A percentile compares a stretch with the other conserved stretches of the same genome.
phyloP scores from a whole-genome alignment of 805 yeast species.

The Ogataea dorogensis region DNA sequence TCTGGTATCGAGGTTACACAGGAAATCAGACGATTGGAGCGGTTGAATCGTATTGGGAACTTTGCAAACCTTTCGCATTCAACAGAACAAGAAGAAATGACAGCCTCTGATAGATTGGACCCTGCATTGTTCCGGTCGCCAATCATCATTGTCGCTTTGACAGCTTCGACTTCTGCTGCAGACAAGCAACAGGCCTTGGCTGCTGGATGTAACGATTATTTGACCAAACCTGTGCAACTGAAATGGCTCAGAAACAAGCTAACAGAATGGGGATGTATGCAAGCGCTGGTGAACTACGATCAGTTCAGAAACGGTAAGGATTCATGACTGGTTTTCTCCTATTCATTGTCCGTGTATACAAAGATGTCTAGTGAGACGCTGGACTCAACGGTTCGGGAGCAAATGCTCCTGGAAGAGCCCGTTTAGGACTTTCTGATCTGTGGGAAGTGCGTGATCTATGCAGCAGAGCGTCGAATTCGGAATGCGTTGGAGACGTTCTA shows the following conservation, averaged over 20 bases:
- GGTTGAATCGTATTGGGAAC: constrained; percentile 73
- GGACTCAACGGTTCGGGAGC: constrained; percentile 9
- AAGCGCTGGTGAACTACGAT: constrained; percentile 91
- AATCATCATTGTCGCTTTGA: constrained; percentile 95
- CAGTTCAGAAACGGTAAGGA: constrained; percentile 63
- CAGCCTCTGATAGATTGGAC: constrained; percentile 55
- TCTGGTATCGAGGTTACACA: constrained; percentile 95
- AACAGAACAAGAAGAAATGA: constrained; percentile 15
- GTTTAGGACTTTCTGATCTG: constrained; percentile 14
- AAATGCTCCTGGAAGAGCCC: constrained; percentile 18
- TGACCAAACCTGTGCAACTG: constrained; percentile 93
- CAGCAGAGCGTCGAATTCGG: constrained; percentile 6
- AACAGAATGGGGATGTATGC: constrained; percentile 99
- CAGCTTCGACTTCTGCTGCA: constrained; percentile 83
- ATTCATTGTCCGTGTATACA: constrained; percentile 5
- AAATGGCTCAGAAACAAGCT: constrained; percentile 93
- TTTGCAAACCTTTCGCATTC: constrained; percentile 30
- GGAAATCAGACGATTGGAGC: constrained; percentile 84
- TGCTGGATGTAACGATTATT: constrained; percentile 96
- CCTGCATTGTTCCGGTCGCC: constrained; percentile 76
- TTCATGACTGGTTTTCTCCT: constrained; percentile 1
- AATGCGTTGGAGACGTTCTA: constrained; percentile 8
- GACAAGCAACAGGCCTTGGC: constrained; percentile 90
- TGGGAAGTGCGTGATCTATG: constrained; percentile 7
- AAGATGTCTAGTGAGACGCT: constrained; percentile 1